Conservation (phyloP, 805 yeast genomes). For the Starmerella floris region DNA sequence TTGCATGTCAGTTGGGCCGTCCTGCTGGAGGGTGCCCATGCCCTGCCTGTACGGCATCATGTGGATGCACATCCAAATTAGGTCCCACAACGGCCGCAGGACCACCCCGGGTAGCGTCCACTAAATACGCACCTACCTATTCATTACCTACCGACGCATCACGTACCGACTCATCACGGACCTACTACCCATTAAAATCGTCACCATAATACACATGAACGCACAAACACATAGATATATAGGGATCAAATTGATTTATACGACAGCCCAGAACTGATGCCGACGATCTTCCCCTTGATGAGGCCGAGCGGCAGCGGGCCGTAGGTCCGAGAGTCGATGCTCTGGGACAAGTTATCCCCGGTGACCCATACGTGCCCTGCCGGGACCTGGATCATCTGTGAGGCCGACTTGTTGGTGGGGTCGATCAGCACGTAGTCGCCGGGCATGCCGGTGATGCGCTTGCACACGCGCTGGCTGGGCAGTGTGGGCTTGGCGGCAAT, state of each 20-base stretch:
- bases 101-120: too few relatives aligned
- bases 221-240: too few relatives aligned
- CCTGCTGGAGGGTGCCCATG: too few relatives aligned
- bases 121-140: too few relatives aligned
- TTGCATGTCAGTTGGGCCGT: too few relatives aligned
- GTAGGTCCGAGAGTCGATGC: constrained; percentile 80
- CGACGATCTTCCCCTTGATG: constrained; percentile 62
- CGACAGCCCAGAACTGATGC: constrained; percentile 6
- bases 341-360: constrained; percentile 81
- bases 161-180: too few relatives aligned
- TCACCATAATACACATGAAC: too few relatives aligned
- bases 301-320: constrained; percentile 82
- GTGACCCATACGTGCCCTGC: constrained; percentile 95
- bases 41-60: too few relatives aligned
- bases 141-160: too few relatives aligned
- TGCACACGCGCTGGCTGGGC: constrained; percentile 75
- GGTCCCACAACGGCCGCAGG: too few relatives aligned
- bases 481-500: constrained; percentile 85
- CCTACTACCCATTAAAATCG: too few relatives aligned
- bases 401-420: constrained; percentile 38
- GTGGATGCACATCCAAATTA: too few relatives aligned
- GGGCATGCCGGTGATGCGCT: constrained; percentile 90
- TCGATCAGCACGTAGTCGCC: constrained; percentile 76
- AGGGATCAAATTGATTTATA: not conserved
- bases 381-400: constrained; percentile 58